A percentile compares a stretch with the other conserved stretches of the same genome.
phyloP scores from a whole-genome alignment of 2,329 filamentous ascomycete species.

The Pseudogymnoascus sp. region DNA sequence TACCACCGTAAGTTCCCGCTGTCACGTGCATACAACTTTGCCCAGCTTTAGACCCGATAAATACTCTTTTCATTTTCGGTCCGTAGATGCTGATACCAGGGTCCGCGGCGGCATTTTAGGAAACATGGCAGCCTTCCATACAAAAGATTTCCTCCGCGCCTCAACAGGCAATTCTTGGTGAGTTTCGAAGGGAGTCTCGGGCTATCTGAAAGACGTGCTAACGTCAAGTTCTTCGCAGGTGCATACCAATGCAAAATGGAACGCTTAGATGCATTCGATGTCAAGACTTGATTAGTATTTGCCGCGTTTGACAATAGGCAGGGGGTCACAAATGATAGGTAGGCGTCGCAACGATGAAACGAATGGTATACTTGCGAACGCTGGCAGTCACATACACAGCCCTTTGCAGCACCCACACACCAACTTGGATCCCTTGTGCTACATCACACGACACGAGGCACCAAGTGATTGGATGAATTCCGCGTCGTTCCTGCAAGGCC shows the following conservation, averaged over 20 bases:
- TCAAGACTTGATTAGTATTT: background rate
- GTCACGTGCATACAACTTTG: conserved; percentile 1
- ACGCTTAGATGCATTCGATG: background rate
- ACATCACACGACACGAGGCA: background rate
- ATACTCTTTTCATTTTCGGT: background rate
- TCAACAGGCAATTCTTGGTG: background rate
- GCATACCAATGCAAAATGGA: background rate
- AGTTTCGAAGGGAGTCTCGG: background rate
- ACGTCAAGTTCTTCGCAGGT: background rate
- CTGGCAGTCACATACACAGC: background rate
- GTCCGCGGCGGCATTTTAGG: background rate
- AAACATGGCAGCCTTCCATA: background rate
- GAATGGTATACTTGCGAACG: background rate
- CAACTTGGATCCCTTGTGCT: background rate
- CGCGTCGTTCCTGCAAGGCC: background rate
- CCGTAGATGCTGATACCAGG: background rate
- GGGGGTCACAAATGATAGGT: background rate
- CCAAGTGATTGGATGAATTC: background rate
- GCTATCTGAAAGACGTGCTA: background rate
- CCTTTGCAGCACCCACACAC: too few species aligned
- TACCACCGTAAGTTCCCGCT: background rate
- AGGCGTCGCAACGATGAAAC: background rate
- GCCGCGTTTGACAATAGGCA: background rate
- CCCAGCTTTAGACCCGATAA: background rate
- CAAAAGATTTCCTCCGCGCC: background rate